phyloP scores from a whole-genome alignment of 2,329 filamentous ascomycete genomes.

The Phaeosphaeriaceae sp. region DNA sequence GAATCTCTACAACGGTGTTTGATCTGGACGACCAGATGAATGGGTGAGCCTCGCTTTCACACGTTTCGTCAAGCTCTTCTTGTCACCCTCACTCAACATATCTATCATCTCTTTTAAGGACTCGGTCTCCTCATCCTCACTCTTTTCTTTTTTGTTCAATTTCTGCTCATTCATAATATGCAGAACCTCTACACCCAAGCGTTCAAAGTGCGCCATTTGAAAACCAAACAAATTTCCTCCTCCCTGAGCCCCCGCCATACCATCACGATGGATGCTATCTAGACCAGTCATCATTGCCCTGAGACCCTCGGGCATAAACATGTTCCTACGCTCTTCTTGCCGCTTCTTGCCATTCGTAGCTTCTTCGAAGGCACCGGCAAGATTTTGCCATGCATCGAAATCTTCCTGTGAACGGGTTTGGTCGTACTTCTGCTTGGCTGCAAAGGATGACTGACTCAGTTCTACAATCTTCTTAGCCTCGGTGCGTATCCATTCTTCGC shows the following conservation, averaged over 20 bases:
- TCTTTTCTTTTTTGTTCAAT: background rate
- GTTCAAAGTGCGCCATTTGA: conserved; percentile 30
- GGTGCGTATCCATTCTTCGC: conserved; percentile 24
- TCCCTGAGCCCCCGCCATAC: background rate
- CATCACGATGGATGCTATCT: background rate
- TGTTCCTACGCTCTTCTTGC: conserved; percentile 21
- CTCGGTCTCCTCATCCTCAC: background rate
- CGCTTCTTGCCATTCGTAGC: conserved; percentile 21
- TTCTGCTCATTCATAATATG: background rate
- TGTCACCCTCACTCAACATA: conserved; percentile 14
- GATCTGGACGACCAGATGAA: no score
- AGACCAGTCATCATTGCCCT: conserved; percentile 15
- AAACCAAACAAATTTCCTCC: conserved; percentile 16
- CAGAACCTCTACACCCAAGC: conserved; percentile 17
- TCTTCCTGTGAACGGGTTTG: conserved; percentile 1
- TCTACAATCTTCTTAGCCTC: conserved; percentile 13
- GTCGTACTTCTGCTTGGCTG: conserved; percentile 1
- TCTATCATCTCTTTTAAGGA: conserved; percentile 8
- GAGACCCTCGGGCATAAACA: conserved; percentile 21
- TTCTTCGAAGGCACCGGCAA: background rate
- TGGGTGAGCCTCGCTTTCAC: conserved; percentile 7
- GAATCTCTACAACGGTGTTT: no score
- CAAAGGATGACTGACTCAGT: conserved; percentile 1
- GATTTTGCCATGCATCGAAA: conserved; percentile 6
- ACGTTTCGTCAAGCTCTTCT: conserved; percentile 12